Conservation (phyloP, 148 eudicot species). For the Rhododendron vialii region DNA sequence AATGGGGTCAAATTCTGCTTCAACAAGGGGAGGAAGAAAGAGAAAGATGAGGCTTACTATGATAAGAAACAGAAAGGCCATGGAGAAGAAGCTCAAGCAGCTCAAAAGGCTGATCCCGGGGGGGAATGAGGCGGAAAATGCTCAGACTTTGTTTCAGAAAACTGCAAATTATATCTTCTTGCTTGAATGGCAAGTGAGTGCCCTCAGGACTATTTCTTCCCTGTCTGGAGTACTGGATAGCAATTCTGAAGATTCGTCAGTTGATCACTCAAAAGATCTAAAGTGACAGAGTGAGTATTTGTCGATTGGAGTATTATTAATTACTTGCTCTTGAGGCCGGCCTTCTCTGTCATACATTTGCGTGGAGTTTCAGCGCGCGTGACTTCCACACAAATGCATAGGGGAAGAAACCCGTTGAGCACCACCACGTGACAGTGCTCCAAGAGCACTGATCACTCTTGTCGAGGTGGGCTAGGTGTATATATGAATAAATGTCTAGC, state of each 20-base stretch:
- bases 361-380: too few relatives aligned
- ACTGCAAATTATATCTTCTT: conserved; percentile 17
- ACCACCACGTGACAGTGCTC: too few relatives aligned
- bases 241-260: not conserved
- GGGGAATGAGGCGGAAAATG: conserved; percentile 8
- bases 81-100: conserved; percentile 16
- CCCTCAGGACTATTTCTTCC: conserved; percentile 4
- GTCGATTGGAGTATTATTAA: too few relatives aligned
- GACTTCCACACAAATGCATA: too few relatives aligned
- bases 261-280: not conserved
- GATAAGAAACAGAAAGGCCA: conserved; percentile 10
- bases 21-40: not conserved
- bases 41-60: conserved; percentile 10
- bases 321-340: not conserved
- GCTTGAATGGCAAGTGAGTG: conserved; percentile 12
- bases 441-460: not conserved
- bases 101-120: conserved; percentile 16
- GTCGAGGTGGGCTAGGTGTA: not conserved
- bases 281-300: not conserved
- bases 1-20: not conserved
- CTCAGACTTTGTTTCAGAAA: conserved; percentile 14
- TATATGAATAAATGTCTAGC: not conserved
- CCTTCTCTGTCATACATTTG: not conserved
- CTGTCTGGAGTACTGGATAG: not conserved
- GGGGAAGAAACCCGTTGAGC: too few relatives aligned